Conservation (phyloP, 352 stramenopile genomes). For the Pilasporangium apinafurcum region DNA sequence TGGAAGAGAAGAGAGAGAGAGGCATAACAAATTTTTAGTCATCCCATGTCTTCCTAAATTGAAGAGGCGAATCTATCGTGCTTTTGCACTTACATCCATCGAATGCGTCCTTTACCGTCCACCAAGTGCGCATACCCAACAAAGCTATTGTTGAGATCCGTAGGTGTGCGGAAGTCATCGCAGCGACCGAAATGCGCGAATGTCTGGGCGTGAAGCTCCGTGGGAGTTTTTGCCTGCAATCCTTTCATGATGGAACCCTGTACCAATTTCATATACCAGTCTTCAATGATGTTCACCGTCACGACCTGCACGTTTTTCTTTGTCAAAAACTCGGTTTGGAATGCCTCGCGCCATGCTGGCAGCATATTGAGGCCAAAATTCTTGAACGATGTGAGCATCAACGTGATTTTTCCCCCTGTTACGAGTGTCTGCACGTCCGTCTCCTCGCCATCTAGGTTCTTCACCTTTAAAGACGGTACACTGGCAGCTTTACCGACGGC, state of each 20-base stretch:
- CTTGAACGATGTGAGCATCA: conserved; percentile 83
- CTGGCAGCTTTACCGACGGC: conserved; percentile 45
- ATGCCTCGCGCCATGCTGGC: conserved; percentile 66
- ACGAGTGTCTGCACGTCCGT: conserved; percentile 52
- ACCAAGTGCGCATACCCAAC: conserved; percentile 81
- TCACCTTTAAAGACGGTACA: conserved; percentile 51
- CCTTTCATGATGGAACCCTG: conserved; percentile 57
- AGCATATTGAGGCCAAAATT: conserved; percentile 82
- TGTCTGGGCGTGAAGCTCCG: conserved; percentile 37
- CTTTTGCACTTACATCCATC: conserved; percentile 67
- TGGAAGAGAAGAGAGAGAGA: too few species aligned
- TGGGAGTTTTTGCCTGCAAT: conserved; percentile 42
- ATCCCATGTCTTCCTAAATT: too few species aligned
- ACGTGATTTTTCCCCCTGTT: conserved; percentile 42
- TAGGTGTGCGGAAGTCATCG: conserved; percentile 71
- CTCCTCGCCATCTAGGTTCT: conserved; percentile 35
- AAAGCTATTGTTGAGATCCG: conserved; percentile 84
- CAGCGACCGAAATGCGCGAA: conserved; percentile 72
- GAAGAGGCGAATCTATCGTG: neutral
- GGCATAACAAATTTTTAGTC: too few species aligned
- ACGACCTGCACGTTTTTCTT: conserved; percentile 43
- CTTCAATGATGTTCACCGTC: conserved; percentile 81
- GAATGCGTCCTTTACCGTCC: conserved; percentile 73
- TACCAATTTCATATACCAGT: conserved; percentile 87
- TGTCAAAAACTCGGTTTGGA: conserved; percentile 33